Conservation (phyloP, 768 basidiomycete genomes). For the Lepiota brunneoincarnata region DNA sequence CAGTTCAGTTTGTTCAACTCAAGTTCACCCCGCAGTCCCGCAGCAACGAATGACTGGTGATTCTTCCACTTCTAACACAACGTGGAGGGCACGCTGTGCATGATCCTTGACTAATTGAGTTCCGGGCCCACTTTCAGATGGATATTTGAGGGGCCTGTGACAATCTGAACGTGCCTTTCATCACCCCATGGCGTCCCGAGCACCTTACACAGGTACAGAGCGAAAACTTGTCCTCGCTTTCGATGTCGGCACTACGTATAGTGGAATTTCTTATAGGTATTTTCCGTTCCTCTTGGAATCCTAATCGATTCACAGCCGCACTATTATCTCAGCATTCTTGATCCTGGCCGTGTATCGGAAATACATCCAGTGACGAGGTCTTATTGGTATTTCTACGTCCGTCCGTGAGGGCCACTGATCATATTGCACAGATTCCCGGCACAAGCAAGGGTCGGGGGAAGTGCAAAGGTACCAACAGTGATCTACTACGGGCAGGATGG, state of each 20-base stretch:
- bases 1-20: background rate
- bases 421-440: constrained; percentile 36
- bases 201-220: constrained; percentile 16
- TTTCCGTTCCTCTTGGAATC: background rate
- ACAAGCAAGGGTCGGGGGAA: constrained; percentile 37
- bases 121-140: background rate
- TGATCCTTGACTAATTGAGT: too few relatives aligned
- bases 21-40: constrained; percentile 1
- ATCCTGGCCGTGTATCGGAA: constrained; percentile 28
- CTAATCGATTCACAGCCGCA: background rate
- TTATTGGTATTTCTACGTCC: background rate
- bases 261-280: constrained; percentile 38
- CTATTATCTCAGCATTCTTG: constrained; percentile 28
- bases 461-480: constrained; percentile 46
- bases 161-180: background rate
- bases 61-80: background rate
- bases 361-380: constrained; percentile 22
- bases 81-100: background rate
- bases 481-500: constrained; percentile 43
- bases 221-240: constrained; percentile 40
- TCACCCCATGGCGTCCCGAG: constrained; percentile 12
- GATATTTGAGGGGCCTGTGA: background rate
- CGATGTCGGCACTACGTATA: constrained; percentile 41
- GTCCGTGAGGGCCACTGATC: background rate
- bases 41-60: background rate